Percentiles rank a stretch among this genome's conserved stretches.
These are phyloP conservation scores for Termitomyces sp. DNA, from an alignment of 768 basidiomycete species.

Conservation along the genomic window DNA sequence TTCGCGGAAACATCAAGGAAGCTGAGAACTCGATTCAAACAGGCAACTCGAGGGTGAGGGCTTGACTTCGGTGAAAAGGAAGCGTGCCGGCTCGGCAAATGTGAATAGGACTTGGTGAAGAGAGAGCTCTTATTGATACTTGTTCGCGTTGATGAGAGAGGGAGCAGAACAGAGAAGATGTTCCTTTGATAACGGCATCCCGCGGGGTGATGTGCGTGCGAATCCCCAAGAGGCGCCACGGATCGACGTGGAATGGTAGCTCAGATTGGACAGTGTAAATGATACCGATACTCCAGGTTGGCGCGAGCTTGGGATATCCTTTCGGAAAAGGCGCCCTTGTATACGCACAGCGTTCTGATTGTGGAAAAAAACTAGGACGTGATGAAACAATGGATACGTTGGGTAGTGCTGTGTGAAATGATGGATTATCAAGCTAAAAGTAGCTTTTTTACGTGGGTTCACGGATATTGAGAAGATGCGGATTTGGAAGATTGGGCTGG, in stretches of 20 bases:
- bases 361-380: background rate
- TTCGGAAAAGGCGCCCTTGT: background rate
- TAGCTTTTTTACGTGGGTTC: background rate
- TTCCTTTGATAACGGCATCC: background rate
- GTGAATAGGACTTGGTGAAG: background rate
- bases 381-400: background rate
- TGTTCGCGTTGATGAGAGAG: background rate
- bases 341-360: background rate
- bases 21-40: too few relatives aligned
- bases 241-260: background rate
- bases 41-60: background rate
- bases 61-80: background rate
- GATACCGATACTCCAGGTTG: background rate
- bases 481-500: background rate
- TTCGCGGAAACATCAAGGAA: background rate
- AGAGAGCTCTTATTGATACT: background rate
- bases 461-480: background rate
- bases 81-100: background rate
- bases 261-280: background rate
- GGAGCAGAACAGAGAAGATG: background rate
- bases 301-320: background rate
- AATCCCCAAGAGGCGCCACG: background rate
- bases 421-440: background rate
- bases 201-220: background rate
- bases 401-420: background rate